phyloP scores from a whole-genome alignment of 2,329 filamentous ascomycete species.

The Sporothrix pseudoabietina region DNA sequence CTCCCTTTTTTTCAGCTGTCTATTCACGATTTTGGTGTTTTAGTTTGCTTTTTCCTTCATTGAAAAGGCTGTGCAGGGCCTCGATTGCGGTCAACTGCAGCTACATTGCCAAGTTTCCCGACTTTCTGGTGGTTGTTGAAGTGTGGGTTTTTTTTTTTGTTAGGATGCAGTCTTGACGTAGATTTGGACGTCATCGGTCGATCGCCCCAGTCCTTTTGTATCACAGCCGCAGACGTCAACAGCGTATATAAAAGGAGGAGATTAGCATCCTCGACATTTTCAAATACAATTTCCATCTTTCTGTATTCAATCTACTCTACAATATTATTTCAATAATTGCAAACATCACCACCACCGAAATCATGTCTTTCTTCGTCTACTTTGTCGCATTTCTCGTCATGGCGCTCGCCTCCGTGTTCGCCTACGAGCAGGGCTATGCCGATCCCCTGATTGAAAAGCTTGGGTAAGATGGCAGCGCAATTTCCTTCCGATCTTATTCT shows the following conservation, averaged over 20 bases:
- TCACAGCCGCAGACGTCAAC: background rate
- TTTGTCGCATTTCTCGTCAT: constrained; percentile 39
- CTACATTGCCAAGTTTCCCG: background rate
- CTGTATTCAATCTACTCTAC: background rate
- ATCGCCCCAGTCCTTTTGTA: background rate
- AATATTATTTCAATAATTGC: background rate
- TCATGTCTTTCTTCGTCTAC: constrained; percentile 36
- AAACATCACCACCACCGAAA: background rate
- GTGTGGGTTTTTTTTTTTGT: background rate
- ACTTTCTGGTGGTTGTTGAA: background rate
- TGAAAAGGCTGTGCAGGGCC: background rate
- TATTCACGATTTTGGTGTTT: no score
- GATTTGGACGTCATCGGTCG: constrained; percentile 5
- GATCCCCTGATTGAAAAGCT: constrained; percentile 46
- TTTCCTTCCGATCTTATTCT: background rate
- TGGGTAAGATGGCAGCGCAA: constrained; percentile 34
- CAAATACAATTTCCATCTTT: background rate
- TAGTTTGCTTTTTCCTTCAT: background rate
- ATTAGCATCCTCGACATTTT: background rate
- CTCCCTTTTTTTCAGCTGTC: background rate
- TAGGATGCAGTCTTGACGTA: constrained; percentile 3
- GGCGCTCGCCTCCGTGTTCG: constrained; percentile 41
- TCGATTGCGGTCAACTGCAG: background rate
- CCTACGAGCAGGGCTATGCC: constrained; percentile 45
- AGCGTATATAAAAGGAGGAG: background rate